phyloP scores from a whole-genome alignment of 495 filamentous ascomycete genomes.

The Trichocladium uniseriatum region DNA sequence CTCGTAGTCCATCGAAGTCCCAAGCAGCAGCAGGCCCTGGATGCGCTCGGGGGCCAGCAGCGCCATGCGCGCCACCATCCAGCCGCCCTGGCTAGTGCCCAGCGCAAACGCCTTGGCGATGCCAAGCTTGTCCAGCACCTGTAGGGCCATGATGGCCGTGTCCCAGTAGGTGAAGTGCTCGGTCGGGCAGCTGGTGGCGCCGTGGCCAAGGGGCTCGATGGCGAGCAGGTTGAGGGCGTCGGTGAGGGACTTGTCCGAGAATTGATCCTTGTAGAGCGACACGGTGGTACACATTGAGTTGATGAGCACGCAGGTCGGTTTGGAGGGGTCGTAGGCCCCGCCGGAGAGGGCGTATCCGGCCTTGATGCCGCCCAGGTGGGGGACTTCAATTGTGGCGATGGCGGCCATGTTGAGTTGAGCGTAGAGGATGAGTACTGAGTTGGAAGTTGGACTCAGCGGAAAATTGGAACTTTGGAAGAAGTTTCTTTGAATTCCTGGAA shows the following conservation, averaged over 20 bases:
- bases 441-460: too few species aligned
- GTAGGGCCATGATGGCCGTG: slow-evolving; percentile 39
- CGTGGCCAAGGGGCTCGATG: slow-evolving; percentile 49
- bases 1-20: slow-evolving; percentile 55
- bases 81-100: slow-evolving; percentile 56
- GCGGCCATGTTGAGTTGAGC: slow-evolving; percentile 18
- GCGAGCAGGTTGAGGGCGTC: slow-evolving; percentile 42
- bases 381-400: slow-evolving; percentile 36
- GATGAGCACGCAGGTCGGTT: slow-evolving; percentile 50
- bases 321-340: slow-evolving; percentile 37
- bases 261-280: slow-evolving; percentile 44
- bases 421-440: too few species aligned
- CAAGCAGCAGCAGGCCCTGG: slow-evolving; percentile 49
- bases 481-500: too few species aligned
- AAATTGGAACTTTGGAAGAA: too few species aligned
- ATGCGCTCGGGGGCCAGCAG: slow-evolving; percentile 53
- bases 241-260: slow-evolving; percentile 36
- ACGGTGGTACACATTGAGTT: slow-evolving; percentile 49
- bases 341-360: slow-evolving; percentile 44
- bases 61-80: slow-evolving; percentile 52
- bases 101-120: slow-evolving; percentile 48
- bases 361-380: slow-evolving; percentile 47
- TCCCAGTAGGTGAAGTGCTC: slow-evolving; percentile 52
- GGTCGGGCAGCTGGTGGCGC: slow-evolving; percentile 30
- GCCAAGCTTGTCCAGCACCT: slow-evolving; percentile 41